Percentiles rank a stretch among this genome's conserved stretches.
phyloP scores from a whole-genome alignment of 164 flowering plant species.

The Dillenia suffruticosa region DNA sequence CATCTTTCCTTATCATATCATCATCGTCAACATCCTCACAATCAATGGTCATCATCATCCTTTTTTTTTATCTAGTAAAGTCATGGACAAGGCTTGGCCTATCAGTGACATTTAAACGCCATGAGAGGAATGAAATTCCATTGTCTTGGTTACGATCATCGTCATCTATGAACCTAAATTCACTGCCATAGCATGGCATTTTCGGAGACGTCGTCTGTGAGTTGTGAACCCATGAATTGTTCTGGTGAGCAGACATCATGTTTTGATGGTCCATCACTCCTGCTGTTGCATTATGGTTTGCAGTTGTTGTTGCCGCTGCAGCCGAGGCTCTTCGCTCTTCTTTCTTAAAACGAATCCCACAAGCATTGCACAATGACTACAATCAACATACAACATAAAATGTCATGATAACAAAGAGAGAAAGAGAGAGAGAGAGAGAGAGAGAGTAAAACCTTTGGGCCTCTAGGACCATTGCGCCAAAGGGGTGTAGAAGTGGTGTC shows the following conservation, averaged over 20 bases:
- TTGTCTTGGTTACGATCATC: conserved; percentile 25
- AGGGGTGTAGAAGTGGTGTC: conserved; percentile 99
- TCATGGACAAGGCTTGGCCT: conserved; percentile 67
- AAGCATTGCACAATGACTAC: conserved; percentile 98
- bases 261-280: conserved; percentile 24
- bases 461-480: conserved; percentile 98
- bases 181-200: conserved; percentile 34
- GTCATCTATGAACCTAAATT: conserved; percentile 54
- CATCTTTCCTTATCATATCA: conserved; percentile 1
- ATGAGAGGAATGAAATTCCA: conserved; percentile 56
- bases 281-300: background rate
- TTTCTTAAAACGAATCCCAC: conserved; percentile 97
- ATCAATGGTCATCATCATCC: conserved; percentile 6
- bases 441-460: conserved; percentile 67
- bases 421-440: background rate
- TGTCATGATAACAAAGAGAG: background rate
- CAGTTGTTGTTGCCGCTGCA: conserved; percentile 23
- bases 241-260: conserved; percentile 20
- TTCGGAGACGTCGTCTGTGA: conserved; percentile 27
- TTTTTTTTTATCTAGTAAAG: conserved; percentile 40
- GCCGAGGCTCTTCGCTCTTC: conserved; percentile 90
- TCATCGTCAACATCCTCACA: conserved; percentile 14
- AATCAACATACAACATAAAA: background rate
- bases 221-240: conserved; percentile 32
- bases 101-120: conserved; percentile 84